A percentile compares a stretch with the other conserved stretches of the same genome.
Evolutionary conservation across 768 basidiomycete species (phyloP).

Genomic region (Calocera viscosa): DNA sequence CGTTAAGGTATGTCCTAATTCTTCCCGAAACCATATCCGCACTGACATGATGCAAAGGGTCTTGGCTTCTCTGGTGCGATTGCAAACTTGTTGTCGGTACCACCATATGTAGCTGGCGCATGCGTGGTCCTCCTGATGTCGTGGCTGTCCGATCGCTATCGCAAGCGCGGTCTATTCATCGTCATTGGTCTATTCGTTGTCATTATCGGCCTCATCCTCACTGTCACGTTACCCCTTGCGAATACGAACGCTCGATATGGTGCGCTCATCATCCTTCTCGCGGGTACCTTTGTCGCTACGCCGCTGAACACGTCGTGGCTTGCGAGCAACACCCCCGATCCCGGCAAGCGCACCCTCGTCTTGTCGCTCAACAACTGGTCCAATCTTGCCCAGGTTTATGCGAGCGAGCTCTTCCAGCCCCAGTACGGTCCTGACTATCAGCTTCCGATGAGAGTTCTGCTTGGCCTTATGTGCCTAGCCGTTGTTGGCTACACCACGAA

Average conservation of each 20-base stretch:
- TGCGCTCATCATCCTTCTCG: not conserved
- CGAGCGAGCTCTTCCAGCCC: conserved; percentile 16
- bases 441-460: conserved; percentile 13
- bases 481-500: conserved; percentile 10
- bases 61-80: conserved; percentile 42
- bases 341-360: conserved; percentile 15
- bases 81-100: conserved; percentile 26
- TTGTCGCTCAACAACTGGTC: conserved; percentile 14
- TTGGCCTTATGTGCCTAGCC: conserved; percentile 13
- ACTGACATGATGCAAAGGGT: conserved; percentile 20
- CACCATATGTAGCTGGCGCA: conserved; percentile 32
- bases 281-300: not conserved
- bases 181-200: conserved; percentile 16
- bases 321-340: conserved; percentile 14
- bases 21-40: not conserved
- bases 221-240: not conserved
- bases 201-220: not conserved
- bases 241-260: not conserved
- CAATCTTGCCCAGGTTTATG: conserved; percentile 15
- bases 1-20: not conserved
- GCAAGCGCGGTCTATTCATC: conserved; percentile 28
- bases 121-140: conserved; percentile 30
- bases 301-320: conserved; percentile 1
- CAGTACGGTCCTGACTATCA: conserved; percentile 15
- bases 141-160: conserved; percentile 25